Evolutionary conservation across 2,329 filamentous ascomycete species (phyloP).

Genomic region (Stachybotrys chlorohalonatus): DNA sequence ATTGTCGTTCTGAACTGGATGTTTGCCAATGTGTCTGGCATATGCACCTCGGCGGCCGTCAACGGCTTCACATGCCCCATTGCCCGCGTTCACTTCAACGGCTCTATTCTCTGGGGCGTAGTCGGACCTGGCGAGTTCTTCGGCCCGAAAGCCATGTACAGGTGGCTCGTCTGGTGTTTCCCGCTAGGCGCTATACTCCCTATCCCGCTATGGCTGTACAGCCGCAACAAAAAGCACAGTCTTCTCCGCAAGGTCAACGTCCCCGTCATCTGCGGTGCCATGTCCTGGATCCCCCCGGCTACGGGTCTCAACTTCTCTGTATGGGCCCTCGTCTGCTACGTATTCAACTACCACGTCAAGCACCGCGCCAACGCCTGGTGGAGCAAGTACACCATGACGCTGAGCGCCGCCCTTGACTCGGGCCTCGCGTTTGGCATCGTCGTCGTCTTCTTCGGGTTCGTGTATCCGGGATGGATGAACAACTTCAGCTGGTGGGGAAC

Average conservation of each 20-base stretch:
- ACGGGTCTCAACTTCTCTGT: constrained; percentile 82
- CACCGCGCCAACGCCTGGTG: constrained; percentile 67
- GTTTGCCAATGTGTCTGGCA: constrained; percentile 65
- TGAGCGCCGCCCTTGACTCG: constrained; percentile 75
- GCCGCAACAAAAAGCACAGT: constrained; percentile 47
- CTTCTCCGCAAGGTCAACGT: constrained; percentile 70
- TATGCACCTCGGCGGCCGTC: constrained; percentile 72
- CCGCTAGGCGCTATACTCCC: constrained; percentile 67
- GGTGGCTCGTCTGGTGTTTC: constrained; percentile 73
- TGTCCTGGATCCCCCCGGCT: constrained; percentile 81
- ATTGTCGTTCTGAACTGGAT: constrained; percentile 87
- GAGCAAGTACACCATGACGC: constrained; percentile 86
- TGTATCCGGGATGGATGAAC: constrained; percentile 70
- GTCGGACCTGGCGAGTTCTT: constrained; percentile 80
- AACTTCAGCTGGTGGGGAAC: constrained; percentile 83
- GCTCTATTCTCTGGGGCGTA: constrained; percentile 82
- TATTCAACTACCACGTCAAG: constrained; percentile 73
- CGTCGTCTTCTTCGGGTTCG: constrained; percentile 75
- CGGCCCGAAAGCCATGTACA: constrained; percentile 64
- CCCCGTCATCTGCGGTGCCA: constrained; percentile 72
- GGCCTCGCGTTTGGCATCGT: constrained; percentile 76
- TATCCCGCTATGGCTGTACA: constrained; percentile 64
- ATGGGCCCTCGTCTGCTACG: constrained; percentile 76
- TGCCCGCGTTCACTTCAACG: constrained; percentile 82
- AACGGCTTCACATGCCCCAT: constrained; percentile 85